Conservation (phyloP, 1,284 basidiomycete genomes). For the Thelephora terrestris region DNA sequence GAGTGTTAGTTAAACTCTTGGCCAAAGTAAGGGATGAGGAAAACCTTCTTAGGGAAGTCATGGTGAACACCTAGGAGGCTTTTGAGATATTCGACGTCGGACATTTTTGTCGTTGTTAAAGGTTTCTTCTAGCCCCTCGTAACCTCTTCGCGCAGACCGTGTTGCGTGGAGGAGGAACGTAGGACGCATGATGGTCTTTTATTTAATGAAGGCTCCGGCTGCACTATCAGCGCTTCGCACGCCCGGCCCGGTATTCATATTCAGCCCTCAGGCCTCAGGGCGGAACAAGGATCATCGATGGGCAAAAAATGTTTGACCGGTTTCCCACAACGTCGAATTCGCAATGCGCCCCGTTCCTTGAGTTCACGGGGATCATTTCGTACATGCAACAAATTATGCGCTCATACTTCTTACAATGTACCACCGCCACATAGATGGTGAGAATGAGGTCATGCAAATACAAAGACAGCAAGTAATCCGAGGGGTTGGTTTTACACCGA, state of each 20-base stretch:
- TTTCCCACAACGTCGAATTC: no score
- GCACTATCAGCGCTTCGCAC: no score
- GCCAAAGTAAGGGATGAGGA: slow-evolving; percentile 5
- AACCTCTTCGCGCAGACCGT: neutral
- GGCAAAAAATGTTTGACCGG: no score
- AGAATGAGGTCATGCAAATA: slow-evolving; percentile 28
- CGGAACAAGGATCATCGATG: no score
- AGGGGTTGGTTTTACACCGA: slow-evolving; percentile 53
- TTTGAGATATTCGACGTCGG: slow-evolving; percentile 69
- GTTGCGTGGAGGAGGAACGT: neutral
- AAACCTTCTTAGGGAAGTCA: slow-evolving; percentile 84
- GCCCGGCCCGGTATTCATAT: no score
- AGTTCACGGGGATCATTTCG: neutral
- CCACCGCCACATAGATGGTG: slow-evolving; percentile 28
- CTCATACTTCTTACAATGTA: slow-evolving; percentile 15
- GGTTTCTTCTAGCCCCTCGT: neutral
- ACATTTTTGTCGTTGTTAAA: slow-evolving; percentile 33
- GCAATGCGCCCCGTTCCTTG: neutral
- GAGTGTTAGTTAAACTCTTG: neutral
- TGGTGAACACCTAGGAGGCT: slow-evolving; percentile 59
- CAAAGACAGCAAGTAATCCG: slow-evolving; percentile 26
- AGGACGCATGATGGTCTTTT: no score
- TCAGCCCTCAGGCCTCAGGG: no score
- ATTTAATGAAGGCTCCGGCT: no score
- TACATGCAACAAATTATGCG: neutral